Conservation (phyloP, 331 rosid species). For the Rhamnella rubrinervis region DNA sequence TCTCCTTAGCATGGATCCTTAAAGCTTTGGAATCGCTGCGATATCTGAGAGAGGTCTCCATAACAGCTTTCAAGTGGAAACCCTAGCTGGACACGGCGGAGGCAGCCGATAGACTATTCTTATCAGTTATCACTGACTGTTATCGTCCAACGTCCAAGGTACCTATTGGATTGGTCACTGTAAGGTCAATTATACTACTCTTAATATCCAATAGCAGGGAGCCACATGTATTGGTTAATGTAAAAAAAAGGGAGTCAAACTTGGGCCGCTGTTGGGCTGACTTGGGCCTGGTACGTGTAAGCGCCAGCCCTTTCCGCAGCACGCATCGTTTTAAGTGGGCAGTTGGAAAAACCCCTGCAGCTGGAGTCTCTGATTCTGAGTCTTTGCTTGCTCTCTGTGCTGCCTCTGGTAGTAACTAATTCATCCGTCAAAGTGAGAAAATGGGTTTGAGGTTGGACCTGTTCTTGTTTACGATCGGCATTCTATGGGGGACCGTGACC, state of each 20-base stretch:
- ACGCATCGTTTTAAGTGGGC: no score
- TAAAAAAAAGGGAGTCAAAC: no score
- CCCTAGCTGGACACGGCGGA: conserved; percentile 30
- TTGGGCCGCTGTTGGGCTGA: no score
- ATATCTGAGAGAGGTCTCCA: conserved; percentile 89
- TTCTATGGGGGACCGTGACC: conserved; percentile 53
- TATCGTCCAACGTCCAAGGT: no score
- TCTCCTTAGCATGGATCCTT: conserved; percentile 77
- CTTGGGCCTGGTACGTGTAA: no score
- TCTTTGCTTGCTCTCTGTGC: neutral
- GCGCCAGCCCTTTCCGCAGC: no score
- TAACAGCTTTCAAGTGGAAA: conserved; percentile 6
- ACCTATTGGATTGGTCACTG: no score
- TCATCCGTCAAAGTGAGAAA: neutral
- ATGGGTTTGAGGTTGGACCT: conserved; percentile 42
- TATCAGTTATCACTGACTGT: no score
- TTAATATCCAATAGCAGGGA: no score
- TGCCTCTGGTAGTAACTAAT: neutral
- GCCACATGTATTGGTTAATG: no score
- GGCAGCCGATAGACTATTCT: neutral
- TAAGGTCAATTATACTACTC: no score
- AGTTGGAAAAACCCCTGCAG: no score
- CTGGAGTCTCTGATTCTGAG: neutral
- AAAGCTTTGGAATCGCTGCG: conserved; percentile 64
- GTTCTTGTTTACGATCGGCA: conserved; percentile 32